Base-by-base conservation (phyloP, 352 stramenopile genomes). In the Detonula confervacea region DNA sequence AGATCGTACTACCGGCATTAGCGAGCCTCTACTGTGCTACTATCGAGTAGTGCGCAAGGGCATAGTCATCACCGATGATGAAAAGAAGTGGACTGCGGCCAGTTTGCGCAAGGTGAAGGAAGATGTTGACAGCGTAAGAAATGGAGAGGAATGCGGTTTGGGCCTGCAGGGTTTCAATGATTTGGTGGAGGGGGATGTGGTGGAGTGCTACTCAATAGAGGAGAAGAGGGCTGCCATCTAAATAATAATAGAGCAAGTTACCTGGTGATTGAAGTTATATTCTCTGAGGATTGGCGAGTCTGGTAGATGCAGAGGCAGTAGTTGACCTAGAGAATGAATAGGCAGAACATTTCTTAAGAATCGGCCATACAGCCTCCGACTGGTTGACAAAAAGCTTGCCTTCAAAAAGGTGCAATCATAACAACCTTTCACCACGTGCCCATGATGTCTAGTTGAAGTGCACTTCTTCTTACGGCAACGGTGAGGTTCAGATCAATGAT, bases 171-270 rank as follows among this genome's bases (percentile, higher is more conserved):
- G 72, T 14, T 93, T 90, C 79, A 83, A 85, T 59, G 83, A 93
- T 30, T 89, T 91, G 59, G 47, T 88, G 61, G 84, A 89, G 73
- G 89, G 87, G 46, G 90, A 95, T 73, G 65, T 90, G 30, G 80
- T 95, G 24, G 87, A 93, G 64, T 95, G 90, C 67, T 95, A 87
- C 81, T 91, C 83, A 22, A 74, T 93, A 63, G 81, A 93, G 51
- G 86, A 92, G 78, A 90, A 90, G 27, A 75, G 68, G 57, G 65
- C 61, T 29, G 24, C 55, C 29, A 65, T 89, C 66, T 89, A 56
- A 87, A 47, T 56, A 8, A n/a, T n/a, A 49, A 18, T 42, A 42
- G 35, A 5, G 12, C 12, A 42, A 12, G 35, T 42, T 12, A 42
- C 35, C 35, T 42, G n/a, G n/a, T n/a, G n/a, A n/a, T n/a, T n/a